Evolutionary conservation across 495 filamentous ascomycete genomes (phyloP).

Genomic region (Aspergillus steynii): DNA sequence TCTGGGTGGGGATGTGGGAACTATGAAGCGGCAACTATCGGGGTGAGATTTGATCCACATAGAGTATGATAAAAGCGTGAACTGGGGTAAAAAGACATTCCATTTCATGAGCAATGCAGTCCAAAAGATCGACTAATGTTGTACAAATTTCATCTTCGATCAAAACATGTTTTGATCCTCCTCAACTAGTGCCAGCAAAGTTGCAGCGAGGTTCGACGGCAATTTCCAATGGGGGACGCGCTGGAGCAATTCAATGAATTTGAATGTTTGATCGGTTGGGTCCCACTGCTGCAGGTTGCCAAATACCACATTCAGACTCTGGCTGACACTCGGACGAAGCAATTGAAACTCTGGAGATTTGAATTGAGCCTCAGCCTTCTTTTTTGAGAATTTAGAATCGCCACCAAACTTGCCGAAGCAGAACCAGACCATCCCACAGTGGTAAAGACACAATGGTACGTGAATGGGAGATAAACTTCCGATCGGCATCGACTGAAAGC

Average conservation of each 20-base stretch:
- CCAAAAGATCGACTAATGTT: too few relatives aligned
- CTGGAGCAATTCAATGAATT: neutral
- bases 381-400: neutral
- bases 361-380: neutral
- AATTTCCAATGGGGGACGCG: neutral
- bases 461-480: neutral
- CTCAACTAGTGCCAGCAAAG: neutral
- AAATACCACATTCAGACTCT: neutral
- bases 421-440: neutral
- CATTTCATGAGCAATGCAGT: too few relatives aligned
- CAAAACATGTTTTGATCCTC: neutral
- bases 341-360: neutral
- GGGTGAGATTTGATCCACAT: too few relatives aligned
- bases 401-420: neutral
- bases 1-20: too few relatives aligned
- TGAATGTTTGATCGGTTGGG: neutral
- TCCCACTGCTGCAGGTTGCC: neutral
- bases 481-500: neutral
- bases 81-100: too few relatives aligned
- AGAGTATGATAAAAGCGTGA: too few relatives aligned
- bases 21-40: too few relatives aligned
- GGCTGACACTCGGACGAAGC: neutral
- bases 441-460: neutral
- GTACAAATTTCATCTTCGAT: too few relatives aligned
- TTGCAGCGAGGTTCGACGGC: neutral